Evolutionary conservation across 1,139 yeast genomes (phyloP).

Genomic region (Scheffersomyces illinoinensis): DNA sequence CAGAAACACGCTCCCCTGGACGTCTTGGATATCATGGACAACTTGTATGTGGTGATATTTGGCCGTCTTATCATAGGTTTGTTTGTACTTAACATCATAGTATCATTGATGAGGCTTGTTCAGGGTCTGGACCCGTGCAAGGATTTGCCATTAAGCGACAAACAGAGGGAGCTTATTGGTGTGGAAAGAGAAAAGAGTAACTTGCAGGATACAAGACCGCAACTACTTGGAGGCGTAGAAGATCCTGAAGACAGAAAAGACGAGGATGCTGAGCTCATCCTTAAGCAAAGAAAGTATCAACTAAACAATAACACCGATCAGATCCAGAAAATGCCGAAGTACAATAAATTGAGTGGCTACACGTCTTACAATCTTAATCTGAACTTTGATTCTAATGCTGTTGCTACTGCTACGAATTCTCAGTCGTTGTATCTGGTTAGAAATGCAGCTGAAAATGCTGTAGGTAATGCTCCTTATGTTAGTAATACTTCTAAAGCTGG

Average conservation of each 20-base stretch:
- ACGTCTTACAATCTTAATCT: slow-evolving; percentile 1
- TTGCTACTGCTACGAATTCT: not conserved
- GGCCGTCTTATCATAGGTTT: slow-evolving; percentile 6
- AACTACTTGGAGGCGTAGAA: not conserved
- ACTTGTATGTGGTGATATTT: not conserved
- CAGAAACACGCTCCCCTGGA: slow-evolving; percentile 1
- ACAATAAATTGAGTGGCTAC: slow-evolving; percentile 6
- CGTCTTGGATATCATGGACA: not conserved
- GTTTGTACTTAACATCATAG: slow-evolving; percentile 15
- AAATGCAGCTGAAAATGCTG: not conserved
- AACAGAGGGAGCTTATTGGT: slow-evolving; percentile 40
- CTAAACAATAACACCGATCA: not conserved
- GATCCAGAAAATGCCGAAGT: slow-evolving; percentile 5
- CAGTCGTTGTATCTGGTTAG: not conserved
- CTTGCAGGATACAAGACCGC: not conserved
- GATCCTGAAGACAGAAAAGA: slow-evolving; percentile 5
- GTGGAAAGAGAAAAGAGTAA: slow-evolving; percentile 12
- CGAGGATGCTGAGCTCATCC: slow-evolving; percentile 9
- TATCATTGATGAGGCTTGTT: slow-evolving; percentile 20
- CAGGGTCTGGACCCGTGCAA: slow-evolving; percentile 41
- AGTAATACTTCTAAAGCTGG: not conserved
- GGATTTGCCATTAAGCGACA: slow-evolving; percentile 41
- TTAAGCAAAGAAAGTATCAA: slow-evolving; percentile 12
- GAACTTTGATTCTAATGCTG: not conserved
- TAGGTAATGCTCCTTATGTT: not conserved